These are phyloP conservation scores for Caloboletus firmus DNA, from an alignment of 1,284 basidiomycete species.

Conservation along the genomic window DNA sequence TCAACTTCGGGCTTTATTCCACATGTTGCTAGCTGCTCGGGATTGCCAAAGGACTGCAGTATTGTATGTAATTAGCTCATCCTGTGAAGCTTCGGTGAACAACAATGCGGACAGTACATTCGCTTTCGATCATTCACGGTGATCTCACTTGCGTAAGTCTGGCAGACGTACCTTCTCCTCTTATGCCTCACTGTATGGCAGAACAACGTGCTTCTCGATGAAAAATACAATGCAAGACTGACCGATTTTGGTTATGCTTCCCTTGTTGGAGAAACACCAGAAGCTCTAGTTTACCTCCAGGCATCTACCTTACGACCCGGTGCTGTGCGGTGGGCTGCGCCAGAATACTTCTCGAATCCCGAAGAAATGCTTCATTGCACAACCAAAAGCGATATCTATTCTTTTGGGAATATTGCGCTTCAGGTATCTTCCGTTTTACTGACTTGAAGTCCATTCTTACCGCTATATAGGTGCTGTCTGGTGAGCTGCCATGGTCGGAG, in stretches of 20 bases:
- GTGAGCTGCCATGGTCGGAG: conserved; percentile 9
- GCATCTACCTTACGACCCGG: conserved; percentile 11
- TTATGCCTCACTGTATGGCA: not conserved
- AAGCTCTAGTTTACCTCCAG: conserved; percentile 4
- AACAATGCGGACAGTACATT: not conserved
- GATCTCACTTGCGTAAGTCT: conserved; percentile 9
- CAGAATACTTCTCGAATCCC: conserved; percentile 6
- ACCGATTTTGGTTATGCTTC: conserved; percentile 10
- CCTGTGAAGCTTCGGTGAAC: not conserved
- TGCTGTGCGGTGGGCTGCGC: conserved; percentile 17
- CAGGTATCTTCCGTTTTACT: conserved; percentile 1
- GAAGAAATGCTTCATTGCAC: not conserved
- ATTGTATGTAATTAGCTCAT: conserved; percentile 1
- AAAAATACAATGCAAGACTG: conserved; percentile 1
- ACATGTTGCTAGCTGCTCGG: not conserved
- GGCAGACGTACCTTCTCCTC: not conserved
- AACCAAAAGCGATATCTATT: conserved; percentile 19
- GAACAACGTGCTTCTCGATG: conserved; percentile 8
- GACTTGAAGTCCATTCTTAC: not conserved
- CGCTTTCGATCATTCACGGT: conserved; percentile 7
- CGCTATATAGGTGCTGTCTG: conserved; percentile 9
- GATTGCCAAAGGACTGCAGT: conserved; percentile 1
- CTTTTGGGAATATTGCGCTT: conserved; percentile 9
- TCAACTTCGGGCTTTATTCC: not conserved
- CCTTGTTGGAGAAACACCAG: conserved; percentile 6